A percentile compares a stretch with the other conserved stretches of the same genome.
These are phyloP conservation scores for Pseudogymnoascus sp. DNA, from an alignment of 2,329 filamentous ascomycete species.

Conservation along the genomic window DNA sequence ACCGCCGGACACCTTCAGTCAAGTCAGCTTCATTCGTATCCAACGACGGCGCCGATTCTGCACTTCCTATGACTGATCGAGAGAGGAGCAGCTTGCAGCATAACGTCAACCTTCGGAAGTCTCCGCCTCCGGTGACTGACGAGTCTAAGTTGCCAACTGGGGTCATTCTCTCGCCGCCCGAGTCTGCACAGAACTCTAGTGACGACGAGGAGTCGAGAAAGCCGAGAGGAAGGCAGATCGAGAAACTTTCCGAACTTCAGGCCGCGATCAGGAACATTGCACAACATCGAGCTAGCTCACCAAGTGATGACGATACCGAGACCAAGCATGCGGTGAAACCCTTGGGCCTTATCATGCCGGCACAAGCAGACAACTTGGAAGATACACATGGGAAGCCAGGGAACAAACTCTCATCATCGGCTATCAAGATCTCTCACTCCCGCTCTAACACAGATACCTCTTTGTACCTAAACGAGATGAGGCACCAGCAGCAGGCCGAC, in stretches of 20 bases:
- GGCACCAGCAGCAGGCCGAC: slow-evolving; percentile 14
- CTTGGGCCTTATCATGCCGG: slow-evolving; percentile 30
- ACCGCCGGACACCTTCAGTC: slow-evolving; percentile 51
- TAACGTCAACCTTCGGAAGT: slow-evolving; percentile 65
- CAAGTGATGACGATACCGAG: slow-evolving; percentile 27
- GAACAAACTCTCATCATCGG: slow-evolving; percentile 9
- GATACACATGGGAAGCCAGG: slow-evolving; percentile 19
- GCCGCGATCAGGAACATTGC: slow-evolving; percentile 77
- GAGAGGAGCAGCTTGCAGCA: slow-evolving; percentile 25
- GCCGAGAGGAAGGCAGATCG: slow-evolving; percentile 26
- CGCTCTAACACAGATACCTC: slow-evolving; percentile 39
- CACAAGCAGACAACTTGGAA: slow-evolving; percentile 27
- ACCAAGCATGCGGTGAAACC: slow-evolving; percentile 21
- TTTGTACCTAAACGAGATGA: slow-evolving; percentile 31
- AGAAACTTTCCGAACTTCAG: slow-evolving; percentile 54
- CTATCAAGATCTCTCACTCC: slow-evolving; percentile 25
- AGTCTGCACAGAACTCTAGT: slow-evolving; percentile 72
- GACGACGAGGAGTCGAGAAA: slow-evolving; percentile 64
- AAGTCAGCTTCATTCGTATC: slow-evolving; percentile 25
- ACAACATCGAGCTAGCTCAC: slow-evolving; percentile 53
- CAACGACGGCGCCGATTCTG: slow-evolving; percentile 17
- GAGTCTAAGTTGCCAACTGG: slow-evolving; percentile 67
- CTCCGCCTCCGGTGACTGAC: slow-evolving; percentile 73
- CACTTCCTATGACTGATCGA: slow-evolving; percentile 22
- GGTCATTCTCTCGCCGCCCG: slow-evolving; percentile 84